phyloP scores from a whole-genome alignment of 169 alveolate species.

The Besnoitia besnoiti region DNA sequence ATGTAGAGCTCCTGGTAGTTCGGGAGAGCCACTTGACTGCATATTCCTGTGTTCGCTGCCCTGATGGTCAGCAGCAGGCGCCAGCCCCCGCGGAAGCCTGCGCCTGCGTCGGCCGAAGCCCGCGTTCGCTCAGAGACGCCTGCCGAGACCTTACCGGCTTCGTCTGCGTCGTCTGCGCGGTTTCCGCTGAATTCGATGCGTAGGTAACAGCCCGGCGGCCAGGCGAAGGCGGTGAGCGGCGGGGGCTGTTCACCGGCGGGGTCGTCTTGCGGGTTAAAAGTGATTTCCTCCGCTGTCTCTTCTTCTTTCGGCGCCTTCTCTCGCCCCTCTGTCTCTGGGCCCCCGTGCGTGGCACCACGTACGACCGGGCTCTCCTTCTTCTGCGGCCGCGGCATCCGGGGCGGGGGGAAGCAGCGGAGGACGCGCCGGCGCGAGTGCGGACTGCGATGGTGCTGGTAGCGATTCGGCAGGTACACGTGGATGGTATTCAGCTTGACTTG shows the following conservation, averaged over 20 bases:
- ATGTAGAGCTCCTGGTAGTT: background rate
- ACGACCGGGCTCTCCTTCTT: background rate
- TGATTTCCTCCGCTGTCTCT: background rate
- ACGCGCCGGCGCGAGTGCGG: background rate
- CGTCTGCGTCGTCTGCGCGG: slow-evolving; percentile 7
- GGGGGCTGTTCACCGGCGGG: background rate
- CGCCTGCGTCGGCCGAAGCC: no score
- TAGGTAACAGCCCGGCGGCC: slow-evolving; percentile 22
- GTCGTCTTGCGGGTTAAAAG: background rate
- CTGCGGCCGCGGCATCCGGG: slow-evolving; percentile 4
- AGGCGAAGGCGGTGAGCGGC: slow-evolving; percentile 13
- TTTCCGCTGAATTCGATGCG: background rate
- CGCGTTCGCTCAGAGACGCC: no score
- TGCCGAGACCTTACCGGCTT: no score
- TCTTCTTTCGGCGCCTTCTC: background rate
- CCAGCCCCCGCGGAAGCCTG: no score
- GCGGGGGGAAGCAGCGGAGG: slow-evolving; percentile 9
- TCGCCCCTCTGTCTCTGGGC: background rate
- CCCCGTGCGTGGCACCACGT: background rate
- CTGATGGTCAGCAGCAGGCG: no score
- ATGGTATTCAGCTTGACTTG: background rate
- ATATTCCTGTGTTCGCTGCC: no score
- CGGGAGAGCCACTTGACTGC: background rate
- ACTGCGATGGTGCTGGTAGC: slow-evolving; percentile 16
- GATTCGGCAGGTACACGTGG: background rate